phyloP scores from a whole-genome alignment of 2,329 filamentous ascomycete genomes.

The Trichoderma koningiopsis region DNA sequence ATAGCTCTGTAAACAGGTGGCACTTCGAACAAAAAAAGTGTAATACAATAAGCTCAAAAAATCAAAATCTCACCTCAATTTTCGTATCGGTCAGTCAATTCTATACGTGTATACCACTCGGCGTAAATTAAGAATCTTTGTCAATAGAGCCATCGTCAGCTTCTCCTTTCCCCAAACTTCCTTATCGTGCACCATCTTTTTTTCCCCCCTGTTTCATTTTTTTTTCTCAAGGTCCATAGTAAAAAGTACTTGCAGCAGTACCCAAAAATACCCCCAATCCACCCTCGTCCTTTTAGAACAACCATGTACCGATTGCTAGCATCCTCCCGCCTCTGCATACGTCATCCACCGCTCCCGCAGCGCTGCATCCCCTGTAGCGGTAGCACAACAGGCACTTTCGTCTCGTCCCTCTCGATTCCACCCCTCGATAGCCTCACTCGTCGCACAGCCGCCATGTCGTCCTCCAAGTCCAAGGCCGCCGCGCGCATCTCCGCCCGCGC shows the following conservation, averaged over 20 bases:
- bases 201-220: background rate
- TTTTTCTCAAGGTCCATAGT: background rate
- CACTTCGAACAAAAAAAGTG: background rate
- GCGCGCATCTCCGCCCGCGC: background rate
- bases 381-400: background rate
- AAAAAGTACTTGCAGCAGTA: background rate
- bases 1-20: background rate
- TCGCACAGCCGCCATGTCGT: background rate
- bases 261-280: background rate
- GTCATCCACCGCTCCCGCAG: slow-evolving; percentile 4
- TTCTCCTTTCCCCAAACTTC: background rate
- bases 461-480: background rate
- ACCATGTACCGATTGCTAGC: background rate
- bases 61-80: background rate
- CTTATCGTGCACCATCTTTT: too few species aligned
- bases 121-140: background rate
- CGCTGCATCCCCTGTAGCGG: background rate
- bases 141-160: background rate
- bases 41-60: background rate
- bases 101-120: background rate
- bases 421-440: background rate
- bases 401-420: background rate
- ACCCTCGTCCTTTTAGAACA: background rate
- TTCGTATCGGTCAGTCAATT: background rate
- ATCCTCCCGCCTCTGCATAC: background rate